Conservation (phyloP, 2,329 filamentous ascomycete genomes). For the Penicillium paneum region DNA sequence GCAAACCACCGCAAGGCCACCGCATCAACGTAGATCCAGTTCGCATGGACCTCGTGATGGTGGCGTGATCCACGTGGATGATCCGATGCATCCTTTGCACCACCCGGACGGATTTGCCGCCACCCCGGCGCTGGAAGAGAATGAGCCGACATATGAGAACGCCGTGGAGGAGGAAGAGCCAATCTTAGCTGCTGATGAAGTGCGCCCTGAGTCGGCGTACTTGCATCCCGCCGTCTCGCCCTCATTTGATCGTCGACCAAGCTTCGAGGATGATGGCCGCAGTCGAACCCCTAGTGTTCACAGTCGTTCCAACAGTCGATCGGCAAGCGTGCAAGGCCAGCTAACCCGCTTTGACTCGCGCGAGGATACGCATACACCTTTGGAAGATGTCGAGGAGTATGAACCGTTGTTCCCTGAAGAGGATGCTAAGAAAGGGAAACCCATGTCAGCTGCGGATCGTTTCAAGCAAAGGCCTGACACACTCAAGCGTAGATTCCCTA, state of each 20-base stretch:
- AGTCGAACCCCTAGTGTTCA: slow-evolving; percentile 55
- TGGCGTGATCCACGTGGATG: slow-evolving; percentile 72
- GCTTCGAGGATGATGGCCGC: slow-evolving; percentile 51
- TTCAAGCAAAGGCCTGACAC: slow-evolving; percentile 54
- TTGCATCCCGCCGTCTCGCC: slow-evolving; percentile 81
- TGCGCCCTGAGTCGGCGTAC: slow-evolving; percentile 65
- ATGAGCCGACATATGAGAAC: slow-evolving; percentile 44
- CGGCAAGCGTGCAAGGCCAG: slow-evolving; percentile 61
- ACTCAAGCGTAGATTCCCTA: slow-evolving; percentile 74
- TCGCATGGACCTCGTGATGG: slow-evolving; percentile 20
- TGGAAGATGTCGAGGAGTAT: slow-evolving; percentile 90
- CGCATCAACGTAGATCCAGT: slow-evolving; percentile 12
- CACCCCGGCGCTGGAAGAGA: slow-evolving; percentile 51
- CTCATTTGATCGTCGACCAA: slow-evolving; percentile 60
- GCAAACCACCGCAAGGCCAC: slow-evolving; percentile 6
- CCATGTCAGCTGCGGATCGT: slow-evolving; percentile 52
- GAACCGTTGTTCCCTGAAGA: slow-evolving; percentile 87
- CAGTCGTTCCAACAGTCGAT: slow-evolving; percentile 63
- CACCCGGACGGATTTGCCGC: slow-evolving; percentile 50
- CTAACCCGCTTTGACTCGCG: slow-evolving; percentile 55
- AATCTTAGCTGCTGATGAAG: slow-evolving; percentile 85
- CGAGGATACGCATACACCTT: slow-evolving; percentile 59
- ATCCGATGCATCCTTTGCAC: slow-evolving; percentile 49
- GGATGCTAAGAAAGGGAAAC: slow-evolving; percentile 58
- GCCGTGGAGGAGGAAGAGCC: slow-evolving; percentile 65